A percentile compares a stretch with the other conserved stretches of the same genome.
phyloP scores from a whole-genome alignment of 306 rosid genomes.

The Medicago arabica region DNA sequence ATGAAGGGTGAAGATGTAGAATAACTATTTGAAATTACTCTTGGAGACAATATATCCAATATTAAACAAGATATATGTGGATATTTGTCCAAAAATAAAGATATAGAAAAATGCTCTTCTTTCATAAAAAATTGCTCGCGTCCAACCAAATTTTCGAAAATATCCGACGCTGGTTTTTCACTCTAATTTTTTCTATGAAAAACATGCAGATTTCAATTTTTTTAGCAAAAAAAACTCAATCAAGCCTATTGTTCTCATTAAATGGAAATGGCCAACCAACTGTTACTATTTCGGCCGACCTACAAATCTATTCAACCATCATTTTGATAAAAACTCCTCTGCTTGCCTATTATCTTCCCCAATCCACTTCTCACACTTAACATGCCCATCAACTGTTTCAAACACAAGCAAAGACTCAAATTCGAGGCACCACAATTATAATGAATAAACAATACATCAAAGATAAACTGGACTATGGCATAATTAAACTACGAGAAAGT shows the following conservation, averaged over 20 bases:
- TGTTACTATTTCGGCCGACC: conserved; percentile 77
- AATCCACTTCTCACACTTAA: conserved; percentile 97
- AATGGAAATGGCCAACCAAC: conserved; percentile 94
- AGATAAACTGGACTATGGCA: background rate
- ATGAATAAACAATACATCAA: conserved; percentile 12
- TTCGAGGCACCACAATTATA: conserved; percentile 25
- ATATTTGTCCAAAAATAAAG: too few species aligned
- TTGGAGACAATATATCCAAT: too few species aligned
- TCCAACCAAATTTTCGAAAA: too few species aligned
- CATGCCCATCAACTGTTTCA: conserved; percentile 84
- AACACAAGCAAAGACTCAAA: conserved; percentile 51
- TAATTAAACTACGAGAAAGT: background rate
- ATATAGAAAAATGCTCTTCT: too few species aligned
- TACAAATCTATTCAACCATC: conserved; percentile 86
- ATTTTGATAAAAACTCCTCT: conserved; percentile 69
- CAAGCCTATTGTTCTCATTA: conserved; percentile 54
- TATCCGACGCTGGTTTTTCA: too few species aligned
- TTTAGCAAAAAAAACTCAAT: too few species aligned
- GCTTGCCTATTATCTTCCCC: conserved; percentile 59
- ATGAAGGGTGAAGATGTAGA: too few species aligned
- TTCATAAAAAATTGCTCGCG: too few species aligned
- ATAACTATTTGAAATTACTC: too few species aligned
- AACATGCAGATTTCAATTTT: too few species aligned
- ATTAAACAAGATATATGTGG: too few species aligned
- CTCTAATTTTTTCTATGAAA: too few species aligned